Evolutionary conservation across 2,329 filamentous ascomycete genomes (phyloP).

Genomic region (Ustulina deusta): DNA sequence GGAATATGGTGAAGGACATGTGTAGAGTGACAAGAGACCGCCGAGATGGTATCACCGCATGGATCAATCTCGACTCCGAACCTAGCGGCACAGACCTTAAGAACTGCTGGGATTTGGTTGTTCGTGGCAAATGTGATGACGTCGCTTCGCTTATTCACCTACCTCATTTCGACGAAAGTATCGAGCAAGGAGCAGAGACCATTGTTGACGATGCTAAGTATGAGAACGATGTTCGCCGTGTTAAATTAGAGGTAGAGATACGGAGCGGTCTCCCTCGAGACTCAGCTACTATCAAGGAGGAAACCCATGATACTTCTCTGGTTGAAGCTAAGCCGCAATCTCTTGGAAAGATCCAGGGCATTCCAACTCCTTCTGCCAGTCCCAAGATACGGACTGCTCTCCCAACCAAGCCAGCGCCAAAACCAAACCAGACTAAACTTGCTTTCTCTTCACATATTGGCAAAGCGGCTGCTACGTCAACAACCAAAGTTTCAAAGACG

Average conservation of each 20-base stretch:
- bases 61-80: constrained; percentile 91
- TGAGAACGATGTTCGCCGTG: constrained; percentile 55
- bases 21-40: constrained; percentile 86
- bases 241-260: constrained; percentile 59
- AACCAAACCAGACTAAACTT: constrained; percentile 66
- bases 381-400: constrained; percentile 60
- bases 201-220: constrained; percentile 60
- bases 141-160: constrained; percentile 79
- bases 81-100: constrained; percentile 87
- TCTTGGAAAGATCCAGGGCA: constrained; percentile 60
- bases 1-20: constrained; percentile 89
- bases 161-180: constrained; percentile 67
- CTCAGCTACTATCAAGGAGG: constrained; percentile 40
- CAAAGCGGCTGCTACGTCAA: constrained; percentile 44
- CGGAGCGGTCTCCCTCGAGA: constrained; percentile 46
- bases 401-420: constrained; percentile 56
- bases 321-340: constrained; percentile 55
- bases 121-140: constrained; percentile 87
- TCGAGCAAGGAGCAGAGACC: constrained; percentile 63
- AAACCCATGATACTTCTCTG: constrained; percentile 44
- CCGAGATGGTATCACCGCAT: constrained; percentile 86
- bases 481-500: constrained; percentile 52
- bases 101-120: constrained; percentile 92
- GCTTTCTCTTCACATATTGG: constrained; percentile 53
- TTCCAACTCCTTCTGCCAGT: constrained; percentile 70